Percentiles rank a stretch among this genome's conserved stretches.
Evolutionary conservation across 2,329 filamentous ascomycete species (phyloP).

Genomic region (Aspergillus pseudonomiae): DNA sequence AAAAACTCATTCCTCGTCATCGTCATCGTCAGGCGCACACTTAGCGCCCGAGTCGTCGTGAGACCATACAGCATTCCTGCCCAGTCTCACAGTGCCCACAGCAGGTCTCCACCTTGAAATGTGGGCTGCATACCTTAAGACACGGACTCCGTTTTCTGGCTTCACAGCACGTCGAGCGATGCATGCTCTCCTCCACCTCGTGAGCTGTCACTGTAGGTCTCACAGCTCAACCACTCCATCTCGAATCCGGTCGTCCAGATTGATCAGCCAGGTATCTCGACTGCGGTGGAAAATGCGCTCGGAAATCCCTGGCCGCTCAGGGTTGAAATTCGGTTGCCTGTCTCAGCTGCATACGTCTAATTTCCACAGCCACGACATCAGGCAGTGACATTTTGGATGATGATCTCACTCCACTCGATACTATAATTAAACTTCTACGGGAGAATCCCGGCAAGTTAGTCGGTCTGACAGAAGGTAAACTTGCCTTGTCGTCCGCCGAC

Average conservation of each 20-base stretch:
- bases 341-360: neutral
- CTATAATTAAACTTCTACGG: neutral
- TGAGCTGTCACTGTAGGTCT: conserved; percentile 6
- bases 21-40: neutral
- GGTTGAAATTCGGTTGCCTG: neutral
- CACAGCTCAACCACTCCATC: neutral
- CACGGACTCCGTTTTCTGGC: neutral
- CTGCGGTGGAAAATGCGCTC: neutral
- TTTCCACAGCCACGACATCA: neutral
- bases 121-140: neutral
- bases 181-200: neutral
- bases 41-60: neutral
- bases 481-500: neutral
- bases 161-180: neutral
- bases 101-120: neutral
- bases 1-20: neutral
- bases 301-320: neutral
- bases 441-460: neutral
- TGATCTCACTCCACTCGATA: conserved; percentile 1
- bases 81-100: neutral
- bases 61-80: neutral
- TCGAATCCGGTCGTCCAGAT: neutral
- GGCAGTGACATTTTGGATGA: neutral
- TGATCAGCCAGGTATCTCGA: neutral
- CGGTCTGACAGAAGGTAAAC: neutral